Conservation (phyloP, 2,329 filamentous ascomycete species). For the Pseudogymnoascus sp. region DNA sequence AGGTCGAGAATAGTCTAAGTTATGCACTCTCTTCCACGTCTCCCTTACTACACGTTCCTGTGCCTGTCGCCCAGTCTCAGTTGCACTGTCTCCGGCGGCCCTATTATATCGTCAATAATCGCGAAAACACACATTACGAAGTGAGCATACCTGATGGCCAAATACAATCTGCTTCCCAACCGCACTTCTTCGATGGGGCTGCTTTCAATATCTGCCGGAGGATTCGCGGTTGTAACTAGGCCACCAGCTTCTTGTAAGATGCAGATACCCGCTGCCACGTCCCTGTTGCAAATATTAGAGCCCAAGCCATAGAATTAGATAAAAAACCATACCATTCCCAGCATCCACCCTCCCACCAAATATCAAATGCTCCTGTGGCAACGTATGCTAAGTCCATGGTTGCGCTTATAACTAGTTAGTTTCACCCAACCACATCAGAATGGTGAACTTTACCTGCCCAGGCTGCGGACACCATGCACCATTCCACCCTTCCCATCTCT, state of each 20-base stretch:
- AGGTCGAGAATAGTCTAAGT: conserved; percentile 59
- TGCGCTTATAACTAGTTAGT: conserved; percentile 42
- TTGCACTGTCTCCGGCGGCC: conserved; percentile 52
- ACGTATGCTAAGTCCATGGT: conserved; percentile 68
- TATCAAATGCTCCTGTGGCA: conserved; percentile 67
- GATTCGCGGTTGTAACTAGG: conserved; percentile 65
- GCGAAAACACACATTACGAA: not conserved
- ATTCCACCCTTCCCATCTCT: conserved; percentile 62
- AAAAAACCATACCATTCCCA: conserved; percentile 59
- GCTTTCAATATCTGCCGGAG: conserved; percentile 48
- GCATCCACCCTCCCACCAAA: conserved; percentile 77
- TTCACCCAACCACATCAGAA: not conserved
- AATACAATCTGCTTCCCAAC: conserved; percentile 60
- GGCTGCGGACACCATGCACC: conserved; percentile 67
- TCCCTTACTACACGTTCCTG: conserved; percentile 66
- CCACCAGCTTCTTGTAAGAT: conserved; percentile 68
- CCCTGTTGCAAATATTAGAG: conserved; percentile 37
- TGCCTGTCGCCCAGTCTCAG: conserved; percentile 55
- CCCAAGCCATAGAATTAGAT: not conserved
- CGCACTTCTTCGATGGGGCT: conserved; percentile 50
- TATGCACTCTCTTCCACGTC: conserved; percentile 61
- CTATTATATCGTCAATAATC: conserved; percentile 30
- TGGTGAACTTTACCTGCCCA: conserved; percentile 44
- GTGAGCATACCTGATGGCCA: conserved; percentile 52
- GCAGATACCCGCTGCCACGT: conserved; percentile 67